phyloP scores from a whole-genome alignment of 345 rosid genomes.

The Euphorbia tirucalli region DNA sequence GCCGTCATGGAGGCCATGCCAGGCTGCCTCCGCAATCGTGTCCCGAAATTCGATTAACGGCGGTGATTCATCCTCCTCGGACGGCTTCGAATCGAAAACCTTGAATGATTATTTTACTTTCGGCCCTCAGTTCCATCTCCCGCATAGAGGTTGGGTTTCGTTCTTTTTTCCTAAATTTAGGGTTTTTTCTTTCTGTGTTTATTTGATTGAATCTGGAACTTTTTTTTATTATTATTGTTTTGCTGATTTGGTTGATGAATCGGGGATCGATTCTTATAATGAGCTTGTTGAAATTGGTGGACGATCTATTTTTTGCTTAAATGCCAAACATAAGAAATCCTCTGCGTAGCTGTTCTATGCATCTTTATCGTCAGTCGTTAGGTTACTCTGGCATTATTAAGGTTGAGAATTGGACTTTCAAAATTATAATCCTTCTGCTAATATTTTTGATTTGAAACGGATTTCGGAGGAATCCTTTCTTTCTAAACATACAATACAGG shows the following conservation, averaged over 20 bases:
- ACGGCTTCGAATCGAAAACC: conserved; percentile 30
- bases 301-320: not conserved
- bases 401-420: not conserved
- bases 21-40: conserved; percentile 20
- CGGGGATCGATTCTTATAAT: not conserved
- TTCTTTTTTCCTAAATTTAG: not conserved
- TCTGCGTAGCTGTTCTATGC: not conserved
- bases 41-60: conserved; percentile 25
- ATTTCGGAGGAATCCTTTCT: no score
- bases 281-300: not conserved
- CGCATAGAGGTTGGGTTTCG: conserved; percentile 37
- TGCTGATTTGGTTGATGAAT: not conserved
- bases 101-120: conserved; percentile 13
- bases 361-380: not conserved
- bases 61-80: conserved; percentile 29
- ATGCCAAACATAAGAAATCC: not conserved
- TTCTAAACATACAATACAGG: not conserved
- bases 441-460: not conserved
- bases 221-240: not conserved
- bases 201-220: not conserved
- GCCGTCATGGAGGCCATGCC: conserved; percentile 38
- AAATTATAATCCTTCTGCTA: not conserved
- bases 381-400: conserved; percentile 3
- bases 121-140: conserved; percentile 30
- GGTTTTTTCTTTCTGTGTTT: not conserved